Base-by-base conservation (phyloP, 257 asterid genomes). In the Cruciata laevipes region DNA sequence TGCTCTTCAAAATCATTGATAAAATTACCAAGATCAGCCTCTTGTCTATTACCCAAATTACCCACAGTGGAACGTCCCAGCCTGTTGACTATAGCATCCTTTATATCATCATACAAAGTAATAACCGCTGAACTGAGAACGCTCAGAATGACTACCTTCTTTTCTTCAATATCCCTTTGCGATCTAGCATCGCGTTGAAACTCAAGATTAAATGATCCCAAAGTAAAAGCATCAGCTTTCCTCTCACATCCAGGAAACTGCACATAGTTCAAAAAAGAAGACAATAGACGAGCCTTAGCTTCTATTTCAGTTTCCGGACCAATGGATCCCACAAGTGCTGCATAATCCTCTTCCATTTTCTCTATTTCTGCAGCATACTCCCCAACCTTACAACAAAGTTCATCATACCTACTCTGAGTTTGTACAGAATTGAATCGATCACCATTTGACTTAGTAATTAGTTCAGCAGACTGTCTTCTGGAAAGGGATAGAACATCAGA, bases 381-480 rank as follows among this genome's bases (percentile, higher is more conserved):
- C 65, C 82, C 80, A 71, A 82, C 84, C 76, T 82, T 85, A 77
- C 79, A 79, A 82, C 95, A 90, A 68, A 90, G 92, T 73, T 82
- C 93, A 78, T 88, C 89, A 76, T 88, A 90, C 57, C 76, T 84
- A 78, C 71, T 81, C 83, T 77, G 84, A 79, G n/a, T 47, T 6
- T 47, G 55, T 47, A 82, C 81, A 69, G 84, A 77, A 58, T 76
- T 84, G 72, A 74, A 73, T 63, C 78, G 82, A 77, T 85, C 87
- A 51, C 42, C 56, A 69, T 74, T 81, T 25, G 80, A 75, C 68
- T 78, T 81, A 44, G 80, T 77, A 69, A 85, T 71, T 67, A 90
- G 90, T 70, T 90, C 99, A 73, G 87, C 73, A 73, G 92, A 96
- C 79, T 90, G 90, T 71, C 85, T 86, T 75, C 88, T 83, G 72